These are phyloP conservation scores for Brettanomyces anomalus DNA, from an alignment of 805 yeast genomes.

Conservation along the genomic window DNA sequence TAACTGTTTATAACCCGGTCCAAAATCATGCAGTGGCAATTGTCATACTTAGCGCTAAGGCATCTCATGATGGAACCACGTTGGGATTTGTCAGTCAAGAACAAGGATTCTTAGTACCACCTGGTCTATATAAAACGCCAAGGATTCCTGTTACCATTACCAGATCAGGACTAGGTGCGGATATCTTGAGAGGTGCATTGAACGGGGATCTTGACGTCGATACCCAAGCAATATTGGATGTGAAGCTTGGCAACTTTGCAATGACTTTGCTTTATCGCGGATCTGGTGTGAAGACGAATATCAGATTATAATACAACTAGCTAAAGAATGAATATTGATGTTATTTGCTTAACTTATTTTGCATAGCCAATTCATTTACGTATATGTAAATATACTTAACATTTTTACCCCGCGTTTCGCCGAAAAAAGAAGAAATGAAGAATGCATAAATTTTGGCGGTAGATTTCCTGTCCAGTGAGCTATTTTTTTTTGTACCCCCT, in stretches of 20 bases:
- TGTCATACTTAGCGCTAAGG: slow-evolving; percentile 36
- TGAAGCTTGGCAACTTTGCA: slow-evolving; percentile 31
- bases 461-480: too few species aligned
- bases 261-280: slow-evolving; percentile 39
- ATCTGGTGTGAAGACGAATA: slow-evolving; percentile 31
- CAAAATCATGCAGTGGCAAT: slow-evolving; percentile 35
- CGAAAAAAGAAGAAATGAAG: too few species aligned
- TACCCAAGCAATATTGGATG: slow-evolving; percentile 34
- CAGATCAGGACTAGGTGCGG: slow-evolving; percentile 36
- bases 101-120: slow-evolving; percentile 36
- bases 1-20: slow-evolving; percentile 47
- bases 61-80: slow-evolving; percentile 35
- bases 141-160: slow-evolving; percentile 40
- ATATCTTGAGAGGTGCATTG: slow-evolving; percentile 39
- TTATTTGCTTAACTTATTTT: too few species aligned
- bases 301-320: slow-evolving; percentile 16
- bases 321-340: background rate
- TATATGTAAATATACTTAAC: too few species aligned
- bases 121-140: slow-evolving; percentile 43
- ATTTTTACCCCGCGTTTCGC: too few species aligned
- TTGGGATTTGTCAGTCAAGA: slow-evolving; percentile 37
- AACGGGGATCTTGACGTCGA: slow-evolving; percentile 42
- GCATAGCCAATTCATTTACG: too few species aligned
- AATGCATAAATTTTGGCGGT: too few species aligned
- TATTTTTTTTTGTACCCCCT: too few species aligned